These are phyloP conservation scores for Cavenderia fasciculata DNA, from an alignment of 78 protist genomes.

Conservation along the genomic window DNA sequence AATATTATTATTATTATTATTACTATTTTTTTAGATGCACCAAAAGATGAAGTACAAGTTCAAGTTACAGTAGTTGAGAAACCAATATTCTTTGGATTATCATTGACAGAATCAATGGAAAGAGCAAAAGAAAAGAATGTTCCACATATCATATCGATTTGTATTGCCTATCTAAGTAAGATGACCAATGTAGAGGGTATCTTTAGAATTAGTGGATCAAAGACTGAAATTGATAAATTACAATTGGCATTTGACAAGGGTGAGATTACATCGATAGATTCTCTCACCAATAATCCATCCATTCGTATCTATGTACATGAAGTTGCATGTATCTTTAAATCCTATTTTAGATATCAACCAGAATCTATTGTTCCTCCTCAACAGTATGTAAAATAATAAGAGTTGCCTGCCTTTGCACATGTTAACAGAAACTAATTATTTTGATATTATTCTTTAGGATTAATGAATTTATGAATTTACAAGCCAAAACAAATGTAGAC, in stretches of 20 bases:
- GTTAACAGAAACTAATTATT: background rate
- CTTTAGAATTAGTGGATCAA: constrained; percentile 50
- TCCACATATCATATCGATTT: constrained; percentile 36
- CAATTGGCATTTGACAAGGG: constrained; percentile 34
- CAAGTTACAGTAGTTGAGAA: constrained; percentile 5
- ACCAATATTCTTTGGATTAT: constrained; percentile 23
- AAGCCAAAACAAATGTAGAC: background rate
- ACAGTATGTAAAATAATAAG: constrained; percentile 16
- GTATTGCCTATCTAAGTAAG: constrained; percentile 28
- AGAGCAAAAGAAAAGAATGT: constrained; percentile 7
- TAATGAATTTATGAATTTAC: constrained; percentile 22
- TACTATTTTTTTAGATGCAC: background rate
- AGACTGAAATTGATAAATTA: constrained; percentile 17
- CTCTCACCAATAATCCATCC: no score
- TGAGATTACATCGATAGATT: constrained; percentile 6
- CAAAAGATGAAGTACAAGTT: constrained; percentile 37
- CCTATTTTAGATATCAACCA: constrained; percentile 48
- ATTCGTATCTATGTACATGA: constrained; percentile 30
- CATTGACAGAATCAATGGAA: constrained; percentile 18
- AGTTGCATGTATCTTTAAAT: constrained; percentile 31
- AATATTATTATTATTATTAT: background rate
- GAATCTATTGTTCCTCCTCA: constrained; percentile 42
- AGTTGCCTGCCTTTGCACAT: no score
- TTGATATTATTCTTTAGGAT: background rate
- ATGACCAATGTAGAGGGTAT: constrained; percentile 25